These are phyloP conservation scores for Toxicodendron radicans DNA, from an alignment of 345 rosid species.

Conservation along the genomic window DNA sequence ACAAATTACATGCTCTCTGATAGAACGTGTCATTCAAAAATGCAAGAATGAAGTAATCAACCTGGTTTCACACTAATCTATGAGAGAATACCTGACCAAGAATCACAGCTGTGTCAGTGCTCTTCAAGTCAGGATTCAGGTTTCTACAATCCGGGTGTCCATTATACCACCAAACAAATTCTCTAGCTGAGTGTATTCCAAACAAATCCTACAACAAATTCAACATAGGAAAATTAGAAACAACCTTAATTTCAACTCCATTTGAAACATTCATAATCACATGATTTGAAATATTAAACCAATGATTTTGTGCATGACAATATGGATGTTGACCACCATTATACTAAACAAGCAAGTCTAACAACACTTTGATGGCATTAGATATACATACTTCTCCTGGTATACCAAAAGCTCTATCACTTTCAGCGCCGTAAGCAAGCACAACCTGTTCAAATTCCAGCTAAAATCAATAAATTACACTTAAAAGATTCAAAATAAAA, in stretches of 20 bases:
- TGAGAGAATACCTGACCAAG: too few species aligned
- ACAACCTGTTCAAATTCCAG: constrained; percentile 51
- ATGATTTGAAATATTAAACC: not conserved
- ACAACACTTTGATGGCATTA: not conserved
- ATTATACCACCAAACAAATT: too few species aligned
- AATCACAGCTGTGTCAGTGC: too few species aligned
- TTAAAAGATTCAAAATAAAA: not conserved
- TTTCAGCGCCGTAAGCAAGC: too few species aligned
- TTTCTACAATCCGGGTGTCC: too few species aligned
- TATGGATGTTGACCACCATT: not conserved
- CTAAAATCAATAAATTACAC: not conserved
- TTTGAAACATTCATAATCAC: not conserved
- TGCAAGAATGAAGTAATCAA: not conserved
- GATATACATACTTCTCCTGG: constrained; percentile 73
- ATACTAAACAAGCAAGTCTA: constrained; percentile 2
- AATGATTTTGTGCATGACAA: not conserved
- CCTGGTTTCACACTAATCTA: not conserved
- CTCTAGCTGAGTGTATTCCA: not conserved
- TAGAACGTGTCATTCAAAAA: not conserved
- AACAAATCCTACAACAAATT: constrained; percentile 46
- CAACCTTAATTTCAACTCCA: not conserved
- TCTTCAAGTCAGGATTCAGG: too few species aligned
- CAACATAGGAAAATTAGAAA: not conserved
- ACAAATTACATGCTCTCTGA: not conserved
- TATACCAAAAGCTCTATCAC: constrained; percentile 53